These are phyloP conservation scores for Phaffia tasmanica DNA, from an alignment of 768 basidiomycete genomes.

Conservation along the genomic window DNA sequence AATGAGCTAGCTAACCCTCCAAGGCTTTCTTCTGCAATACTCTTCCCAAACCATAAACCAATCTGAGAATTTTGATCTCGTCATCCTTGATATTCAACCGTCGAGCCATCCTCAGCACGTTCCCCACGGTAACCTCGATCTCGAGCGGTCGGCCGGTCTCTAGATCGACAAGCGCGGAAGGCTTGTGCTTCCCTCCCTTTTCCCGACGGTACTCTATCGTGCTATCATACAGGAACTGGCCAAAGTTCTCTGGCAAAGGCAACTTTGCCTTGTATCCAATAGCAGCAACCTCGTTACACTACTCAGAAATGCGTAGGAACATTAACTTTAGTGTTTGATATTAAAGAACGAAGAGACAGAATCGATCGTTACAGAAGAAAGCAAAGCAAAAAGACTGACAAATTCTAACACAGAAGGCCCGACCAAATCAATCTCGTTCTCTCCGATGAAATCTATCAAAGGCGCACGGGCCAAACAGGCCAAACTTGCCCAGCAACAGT, in stretches of 20 bases:
- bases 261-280: slow-evolving; percentile 18
- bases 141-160: slow-evolving; percentile 23
- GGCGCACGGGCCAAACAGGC: slow-evolving; percentile 20
- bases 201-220: slow-evolving; percentile 9
- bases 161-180: slow-evolving; percentile 21
- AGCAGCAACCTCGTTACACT: slow-evolving; percentile 15
- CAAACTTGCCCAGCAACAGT: slow-evolving; percentile 18
- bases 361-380: too few relatives aligned
- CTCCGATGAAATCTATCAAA: slow-evolving; percentile 8
- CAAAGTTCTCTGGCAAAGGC: slow-evolving; percentile 17
- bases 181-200: slow-evolving; percentile 23
- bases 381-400: background rate
- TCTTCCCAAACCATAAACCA: slow-evolving; percentile 16
- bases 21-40: slow-evolving; percentile 8
- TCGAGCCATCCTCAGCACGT: slow-evolving; percentile 16
- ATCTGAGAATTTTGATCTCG: slow-evolving; percentile 14
- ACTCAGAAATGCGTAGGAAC: background rate
- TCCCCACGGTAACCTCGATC: slow-evolving; percentile 22
- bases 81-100: slow-evolving; percentile 12
- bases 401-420: slow-evolving; percentile 22
- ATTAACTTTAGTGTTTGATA: background rate
- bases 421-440: slow-evolving; percentile 12
- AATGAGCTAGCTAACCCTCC: too few relatives aligned
- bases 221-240: slow-evolving; percentile 4
- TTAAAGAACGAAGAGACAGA: background rate